Evolutionary conservation across 2,329 filamentous ascomycete species (phyloP), one percentile per base, ranked within the genome.

Genomic region (Clonostachys rhizophaga): DNA sequence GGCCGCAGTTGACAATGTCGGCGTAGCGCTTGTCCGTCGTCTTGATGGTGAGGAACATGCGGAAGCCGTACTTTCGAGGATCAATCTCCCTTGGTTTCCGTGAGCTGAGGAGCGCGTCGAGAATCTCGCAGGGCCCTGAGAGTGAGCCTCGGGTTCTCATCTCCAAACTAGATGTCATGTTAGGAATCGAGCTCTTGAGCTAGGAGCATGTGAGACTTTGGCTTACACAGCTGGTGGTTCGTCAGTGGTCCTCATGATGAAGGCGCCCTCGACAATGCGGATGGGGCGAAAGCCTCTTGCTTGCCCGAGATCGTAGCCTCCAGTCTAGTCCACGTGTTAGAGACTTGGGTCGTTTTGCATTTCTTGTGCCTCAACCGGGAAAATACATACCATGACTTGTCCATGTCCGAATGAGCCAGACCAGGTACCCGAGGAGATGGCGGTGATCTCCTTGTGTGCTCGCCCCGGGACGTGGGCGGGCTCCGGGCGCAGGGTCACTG

Each of bases 31-130:
- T 68, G 58, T 76, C 74, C 4, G 70, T 63, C 18, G 74, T 75
- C 56, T 75, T 73, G 62, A 76, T 70, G 16, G 70, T 72, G 49
- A 72, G 67, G 48, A 73, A 74, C 54, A 76, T 63, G 50, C 72
- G 68, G 52, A 76, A 76, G 49, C 69, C 70, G 52, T 76, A 76
- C 47, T 66, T 65, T 13, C 67, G 63, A 11, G 67, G 66, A 47
- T 70, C 67, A 44, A 71, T 67, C 47, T 65, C 58, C 54, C 66
- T 66, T 41, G 65, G 59, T 40, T 63, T 55, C 16, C 62, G 58
- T 1, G 66, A 65, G 49, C 61, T 65, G 33, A 72, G 60, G 42
- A 72, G 58, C 42, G 61, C 58, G 47, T 70, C 68, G 48, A 72
- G 64, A 44, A 69, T 54, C 42, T 73, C 69, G 43, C 70, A 66